Base-by-base conservation (phyloP, 169 alveolate species). In the Plasmodium vinckei region DNA sequence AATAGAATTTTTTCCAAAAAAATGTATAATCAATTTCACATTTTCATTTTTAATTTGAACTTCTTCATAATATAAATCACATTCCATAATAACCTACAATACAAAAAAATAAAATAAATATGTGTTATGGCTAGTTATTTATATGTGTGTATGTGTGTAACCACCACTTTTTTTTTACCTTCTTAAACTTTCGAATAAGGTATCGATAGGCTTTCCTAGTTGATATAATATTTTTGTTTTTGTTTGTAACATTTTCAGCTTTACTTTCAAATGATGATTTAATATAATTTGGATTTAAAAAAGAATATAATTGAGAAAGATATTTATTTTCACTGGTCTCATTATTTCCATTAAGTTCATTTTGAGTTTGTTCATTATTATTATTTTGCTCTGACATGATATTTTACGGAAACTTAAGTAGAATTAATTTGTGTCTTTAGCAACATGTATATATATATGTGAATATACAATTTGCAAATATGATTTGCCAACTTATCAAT, bases 211-310 rank as follows among this genome's bases (percentile, higher is more conserved):
- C 90, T 51, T 67, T 82, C 44, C 72, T 57, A 53, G 72, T 67
- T 17, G 90, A 82, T 61, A 82, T 51, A 42, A 49, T 59, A 54
- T 71, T 82, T 68, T 49, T 79, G 51, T 53, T 65, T 42, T 65
- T 65, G 57, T 67, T 65, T 17, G 53, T 72, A 54, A 6, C 82
- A 67, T 65, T 3, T 82, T 82, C 90, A n/a, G 47, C 17, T 49
- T 82, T 67, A 19, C 6, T 82, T 67, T 67, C 69, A 67, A 67
- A 67, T 19, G 82, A 49, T 42, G 39, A 67, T 82, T 53, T 82
- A 17, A 82, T 67, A 67, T 82, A 82, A 82, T 64, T 82, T 27
- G 90, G 56, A 68, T 82, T 82, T 67, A 82, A 71, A 70, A 82
- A 82, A 19, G 90, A 82, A 53, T 82, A 82, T 9, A 82, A 39